phyloP scores from a whole-genome alignment of 306 rosid species.

The Herpetospermum pedunculosum region DNA sequence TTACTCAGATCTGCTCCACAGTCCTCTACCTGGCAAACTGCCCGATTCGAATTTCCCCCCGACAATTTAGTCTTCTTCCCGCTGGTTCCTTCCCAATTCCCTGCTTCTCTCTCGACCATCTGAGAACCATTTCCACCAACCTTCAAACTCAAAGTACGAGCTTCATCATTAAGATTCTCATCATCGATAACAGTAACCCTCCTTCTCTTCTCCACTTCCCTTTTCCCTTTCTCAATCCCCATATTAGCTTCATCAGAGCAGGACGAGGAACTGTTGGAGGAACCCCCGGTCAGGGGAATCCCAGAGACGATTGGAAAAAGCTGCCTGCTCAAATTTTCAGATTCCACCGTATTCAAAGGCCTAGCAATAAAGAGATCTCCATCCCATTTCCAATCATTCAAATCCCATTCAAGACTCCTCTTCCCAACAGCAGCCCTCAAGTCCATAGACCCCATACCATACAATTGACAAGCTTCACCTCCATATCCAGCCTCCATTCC shows the following conservation, averaged over 20 bases:
- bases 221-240: slow-evolving; percentile 32
- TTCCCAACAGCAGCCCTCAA: slow-evolving; percentile 38
- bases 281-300: slow-evolving; percentile 34
- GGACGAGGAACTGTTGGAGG: slow-evolving; percentile 67
- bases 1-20: slow-evolving; percentile 70
- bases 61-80: slow-evolving; percentile 65
- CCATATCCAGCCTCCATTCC: slow-evolving; percentile 65
- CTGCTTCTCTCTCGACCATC: slow-evolving; percentile 37
- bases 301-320: slow-evolving; percentile 45
- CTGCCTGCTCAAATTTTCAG: slow-evolving; percentile 36
- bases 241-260: slow-evolving; percentile 58
- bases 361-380: slow-evolving; percentile 72
- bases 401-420: slow-evolving; percentile 66
- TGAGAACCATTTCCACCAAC: slow-evolving; percentile 48
- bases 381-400: slow-evolving; percentile 77
- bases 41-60: slow-evolving; percentile 46
- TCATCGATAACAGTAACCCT: slow-evolving; percentile 48
- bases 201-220: slow-evolving; percentile 66
- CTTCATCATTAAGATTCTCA: slow-evolving; percentile 40
- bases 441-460: slow-evolving; percentile 34
- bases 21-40: slow-evolving; percentile 86
- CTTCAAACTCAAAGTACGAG: slow-evolving; percentile 42
- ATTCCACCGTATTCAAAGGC: slow-evolving; percentile 34
- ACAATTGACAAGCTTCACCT: slow-evolving; percentile 30
- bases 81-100: slow-evolving; percentile 33